Base-by-base conservation (phyloP, 352 stramenopile species). In the Phytophthora hybrid region DNA sequence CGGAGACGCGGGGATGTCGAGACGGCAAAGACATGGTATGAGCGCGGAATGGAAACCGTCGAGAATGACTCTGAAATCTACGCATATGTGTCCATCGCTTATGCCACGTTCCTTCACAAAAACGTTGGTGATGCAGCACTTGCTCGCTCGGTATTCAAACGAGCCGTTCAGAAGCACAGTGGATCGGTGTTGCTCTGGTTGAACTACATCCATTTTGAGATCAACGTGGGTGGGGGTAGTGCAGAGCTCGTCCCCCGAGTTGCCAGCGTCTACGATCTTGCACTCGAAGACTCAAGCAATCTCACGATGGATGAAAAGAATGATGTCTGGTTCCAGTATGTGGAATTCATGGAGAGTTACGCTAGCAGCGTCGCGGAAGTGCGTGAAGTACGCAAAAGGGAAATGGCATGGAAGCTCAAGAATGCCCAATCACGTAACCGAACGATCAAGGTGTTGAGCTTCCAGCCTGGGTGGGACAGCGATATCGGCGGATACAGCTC, bases 301-400 rank as follows among this genome's bases (percentile, higher is more conserved):
- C 69, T 94, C 16, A 78, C 66, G 32, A 87, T 84, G 68, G 76
- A 92, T 41, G 88, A 93, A 71, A 94, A 94, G 66, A 93, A 88
- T 58, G 88, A 94, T 63, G 49, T 94, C 63, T 94, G 88, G 88
- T 85, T 93, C 55, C 84, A 93, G 64, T 93, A 94, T 61, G 82
- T 77, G 14, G 85, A 94, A 7, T 94, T 94, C 31, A 72, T 93
- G 71, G 85, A 89, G 64, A 87, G 77, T 69, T 87, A 90, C 59
- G 78, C 72, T 19, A 65, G 60, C 54, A 81, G 60, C 41, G 59
- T 89, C 26, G 71, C 78, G 49, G 55, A 79, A 57, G 75, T 93
- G n/a, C 85, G 86, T n/a, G 72, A 81, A 63, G 65, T 89, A 8
- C 66, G 85, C 49, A 79, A 78, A 31, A 81, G 68, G 18, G 88